Percentiles rank a stretch among this genome's conserved stretches.
phyloP scores from a whole-genome alignment of 805 yeast species.

The Naumovozyma castellii region DNA sequence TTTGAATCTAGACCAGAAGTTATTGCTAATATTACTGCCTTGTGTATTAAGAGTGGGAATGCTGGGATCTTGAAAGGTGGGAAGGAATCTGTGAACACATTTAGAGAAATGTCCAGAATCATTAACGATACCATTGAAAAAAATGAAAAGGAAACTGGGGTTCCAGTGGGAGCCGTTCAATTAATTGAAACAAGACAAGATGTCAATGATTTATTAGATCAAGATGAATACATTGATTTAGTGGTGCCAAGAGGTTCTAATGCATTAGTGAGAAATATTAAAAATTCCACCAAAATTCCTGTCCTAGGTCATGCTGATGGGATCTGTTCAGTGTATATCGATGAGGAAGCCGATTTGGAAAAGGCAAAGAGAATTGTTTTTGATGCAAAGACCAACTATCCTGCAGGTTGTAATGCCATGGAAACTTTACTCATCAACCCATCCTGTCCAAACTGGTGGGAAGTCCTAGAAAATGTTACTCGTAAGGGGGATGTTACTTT shows the following conservation, averaged over 20 bases:
- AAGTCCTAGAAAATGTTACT: slow-evolving; percentile 38
- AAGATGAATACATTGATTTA: slow-evolving; percentile 84
- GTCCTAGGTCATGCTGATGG: slow-evolving; percentile 99
- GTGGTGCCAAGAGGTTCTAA: slow-evolving; percentile 98
- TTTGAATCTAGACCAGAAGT: slow-evolving; percentile 98
- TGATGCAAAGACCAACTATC: slow-evolving; percentile 91
- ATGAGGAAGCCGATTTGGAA: slow-evolving; percentile 61
- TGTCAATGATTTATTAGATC: slow-evolving; percentile 71
- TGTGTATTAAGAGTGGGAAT: slow-evolving; percentile 93
- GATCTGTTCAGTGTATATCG: slow-evolving; percentile 80
- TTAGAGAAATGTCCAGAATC: slow-evolving; percentile 67
- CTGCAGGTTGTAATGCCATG: slow-evolving; percentile 98
- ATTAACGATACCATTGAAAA: slow-evolving; percentile 47
- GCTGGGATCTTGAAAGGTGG: slow-evolving; percentile 97
- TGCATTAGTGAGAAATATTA: slow-evolving; percentile 77
- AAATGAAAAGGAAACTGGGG: slow-evolving; percentile 42
- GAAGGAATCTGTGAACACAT: slow-evolving; percentile 80
- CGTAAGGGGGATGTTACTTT: slow-evolving; percentile 57
- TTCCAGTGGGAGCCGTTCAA: slow-evolving; percentile 78
- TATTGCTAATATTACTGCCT: slow-evolving; percentile 91
- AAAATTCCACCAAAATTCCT: slow-evolving; percentile 84
- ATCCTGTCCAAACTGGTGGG: slow-evolving; percentile 29
- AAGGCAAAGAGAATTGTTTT: slow-evolving; percentile 70
- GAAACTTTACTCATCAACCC: slow-evolving; percentile 65
- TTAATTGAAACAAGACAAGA: slow-evolving; percentile 83